Evolutionary conservation across 306 rosid genomes (phyloP).

Genomic region (Lupinus albus): DNA sequence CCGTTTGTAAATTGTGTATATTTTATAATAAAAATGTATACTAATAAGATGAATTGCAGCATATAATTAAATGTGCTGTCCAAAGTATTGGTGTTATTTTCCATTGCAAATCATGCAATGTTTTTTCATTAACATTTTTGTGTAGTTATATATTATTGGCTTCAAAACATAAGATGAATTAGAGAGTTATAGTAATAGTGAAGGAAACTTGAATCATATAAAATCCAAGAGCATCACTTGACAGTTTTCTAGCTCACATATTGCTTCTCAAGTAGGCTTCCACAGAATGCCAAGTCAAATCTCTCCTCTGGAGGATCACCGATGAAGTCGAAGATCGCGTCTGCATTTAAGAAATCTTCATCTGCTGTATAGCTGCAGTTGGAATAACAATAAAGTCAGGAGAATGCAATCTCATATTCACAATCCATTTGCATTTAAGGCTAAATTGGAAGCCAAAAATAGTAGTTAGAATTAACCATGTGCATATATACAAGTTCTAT

Average conservation of each 20-base stretch:
- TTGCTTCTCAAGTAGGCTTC: slow-evolving; percentile 88
- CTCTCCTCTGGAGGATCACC: slow-evolving; percentile 96
- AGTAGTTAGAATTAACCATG: not conserved
- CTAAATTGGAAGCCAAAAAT: not conserved
- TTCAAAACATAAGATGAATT: slow-evolving; percentile 22
- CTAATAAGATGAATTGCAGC: too few relatives aligned
- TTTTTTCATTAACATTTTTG: not conserved
- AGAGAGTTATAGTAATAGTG: slow-evolving; percentile 11
- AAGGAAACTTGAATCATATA: slow-evolving; percentile 33
- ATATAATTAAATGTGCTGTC: not conserved
- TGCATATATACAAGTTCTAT: not conserved
- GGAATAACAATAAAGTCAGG: not conserved
- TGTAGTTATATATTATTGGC: not conserved
- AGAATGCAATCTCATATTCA: slow-evolving; percentile 24
- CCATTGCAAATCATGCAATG: not conserved
- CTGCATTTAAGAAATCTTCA: slow-evolving; percentile 86
- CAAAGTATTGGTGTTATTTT: not conserved
- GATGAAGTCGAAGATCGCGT: slow-evolving; percentile 87
- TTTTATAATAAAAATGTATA: too few relatives aligned
- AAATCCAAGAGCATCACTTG: slow-evolving; percentile 1
- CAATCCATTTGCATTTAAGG: slow-evolving; percentile 1
- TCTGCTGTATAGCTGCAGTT: slow-evolving; percentile 80
- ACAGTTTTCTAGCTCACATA: slow-evolving; percentile 61
- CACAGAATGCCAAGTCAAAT: slow-evolving; percentile 87
- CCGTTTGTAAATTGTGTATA: too few relatives aligned